Conservation (phyloP, 2,329 filamentous ascomycete genomes). For the Nakataea oryzae region DNA sequence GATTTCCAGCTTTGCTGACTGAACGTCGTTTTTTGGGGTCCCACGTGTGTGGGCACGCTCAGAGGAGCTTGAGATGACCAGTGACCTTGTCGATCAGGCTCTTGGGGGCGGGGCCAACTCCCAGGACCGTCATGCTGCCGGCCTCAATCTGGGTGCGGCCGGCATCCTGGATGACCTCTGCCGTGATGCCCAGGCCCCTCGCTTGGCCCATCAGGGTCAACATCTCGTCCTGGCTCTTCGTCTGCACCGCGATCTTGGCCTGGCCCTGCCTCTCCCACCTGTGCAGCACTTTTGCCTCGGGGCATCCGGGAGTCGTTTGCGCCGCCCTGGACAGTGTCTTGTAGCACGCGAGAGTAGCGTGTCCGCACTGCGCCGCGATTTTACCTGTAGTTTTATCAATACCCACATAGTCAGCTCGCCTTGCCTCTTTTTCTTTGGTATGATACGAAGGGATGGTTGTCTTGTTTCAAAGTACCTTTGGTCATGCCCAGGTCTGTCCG, state of each 20-base stretch:
- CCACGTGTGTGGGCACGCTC: conserved; percentile 13
- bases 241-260: conserved; percentile 87
- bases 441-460: background rate
- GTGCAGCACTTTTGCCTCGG: conserved; percentile 54
- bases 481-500: conserved; percentile 95
- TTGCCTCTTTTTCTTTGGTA: no score
- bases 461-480: conserved; percentile 57
- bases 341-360: conserved; percentile 97
- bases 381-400: conserved; percentile 53
- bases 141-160: conserved; percentile 93
- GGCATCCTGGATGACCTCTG: conserved; percentile 88
- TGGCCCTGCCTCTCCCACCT: conserved; percentile 84
- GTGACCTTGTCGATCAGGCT: conserved; percentile 81
- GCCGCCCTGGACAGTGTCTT: conserved; percentile 58
- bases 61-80: conserved; percentile 74
- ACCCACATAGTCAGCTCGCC: background rate
- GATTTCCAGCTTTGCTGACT: background rate
- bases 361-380: conserved; percentile 89
- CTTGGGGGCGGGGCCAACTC: conserved; percentile 72
- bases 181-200: conserved; percentile 72
- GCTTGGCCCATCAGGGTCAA: conserved; percentile 66
- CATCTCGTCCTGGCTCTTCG: conserved; percentile 77
- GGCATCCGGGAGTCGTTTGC: conserved; percentile 36
- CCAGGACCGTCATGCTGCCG: conserved; percentile 85
- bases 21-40: no score